phyloP scores from a whole-genome alignment of 495 filamentous ascomycete species.

The Neurospora sublineolata region DNA sequence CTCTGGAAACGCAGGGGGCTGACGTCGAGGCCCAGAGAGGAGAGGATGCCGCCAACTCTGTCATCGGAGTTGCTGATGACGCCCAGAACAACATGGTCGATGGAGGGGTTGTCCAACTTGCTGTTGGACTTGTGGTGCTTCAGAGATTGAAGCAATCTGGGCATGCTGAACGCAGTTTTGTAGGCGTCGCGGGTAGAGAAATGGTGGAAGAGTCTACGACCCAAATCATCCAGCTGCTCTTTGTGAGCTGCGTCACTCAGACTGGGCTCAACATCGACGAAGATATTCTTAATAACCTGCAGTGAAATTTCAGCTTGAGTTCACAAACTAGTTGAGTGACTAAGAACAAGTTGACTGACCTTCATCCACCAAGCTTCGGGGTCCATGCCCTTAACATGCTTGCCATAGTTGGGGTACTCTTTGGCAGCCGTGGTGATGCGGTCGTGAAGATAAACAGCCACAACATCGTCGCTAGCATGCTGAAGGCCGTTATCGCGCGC shows the following conservation, averaged over 20 bases:
- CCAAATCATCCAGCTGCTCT: constrained; percentile 35
- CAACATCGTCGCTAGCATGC: constrained; percentile 18
- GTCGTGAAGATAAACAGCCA: constrained; percentile 23
- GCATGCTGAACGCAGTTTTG: constrained; percentile 42
- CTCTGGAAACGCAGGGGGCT: constrained; percentile 18
- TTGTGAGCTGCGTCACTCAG: constrained; percentile 3
- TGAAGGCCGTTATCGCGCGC: constrained; percentile 48
- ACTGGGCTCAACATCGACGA: constrained; percentile 11
- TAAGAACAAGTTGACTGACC: constrained; percentile 21
- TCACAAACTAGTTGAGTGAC: neutral
- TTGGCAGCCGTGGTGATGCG: constrained; percentile 41
- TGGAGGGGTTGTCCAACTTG: neutral
- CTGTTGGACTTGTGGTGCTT: constrained; percentile 2
- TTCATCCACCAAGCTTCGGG: constrained; percentile 62
- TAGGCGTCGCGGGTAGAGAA: constrained; percentile 57
- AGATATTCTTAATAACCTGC: constrained; percentile 27
- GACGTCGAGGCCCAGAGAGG: constrained; percentile 49
- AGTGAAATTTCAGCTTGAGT: neutral
- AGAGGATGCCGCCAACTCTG: constrained; percentile 49
- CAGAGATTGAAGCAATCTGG: constrained; percentile 40
- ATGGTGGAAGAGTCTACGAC: constrained; percentile 42
- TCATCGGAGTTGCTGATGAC: constrained; percentile 73
- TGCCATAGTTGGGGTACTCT: constrained; percentile 58
- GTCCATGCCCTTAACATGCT: constrained; percentile 37
- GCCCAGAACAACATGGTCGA: constrained; percentile 41